Conservation (phyloP, 2,329 filamentous ascomycete species). For the Colletotrichum paranaense region DNA sequence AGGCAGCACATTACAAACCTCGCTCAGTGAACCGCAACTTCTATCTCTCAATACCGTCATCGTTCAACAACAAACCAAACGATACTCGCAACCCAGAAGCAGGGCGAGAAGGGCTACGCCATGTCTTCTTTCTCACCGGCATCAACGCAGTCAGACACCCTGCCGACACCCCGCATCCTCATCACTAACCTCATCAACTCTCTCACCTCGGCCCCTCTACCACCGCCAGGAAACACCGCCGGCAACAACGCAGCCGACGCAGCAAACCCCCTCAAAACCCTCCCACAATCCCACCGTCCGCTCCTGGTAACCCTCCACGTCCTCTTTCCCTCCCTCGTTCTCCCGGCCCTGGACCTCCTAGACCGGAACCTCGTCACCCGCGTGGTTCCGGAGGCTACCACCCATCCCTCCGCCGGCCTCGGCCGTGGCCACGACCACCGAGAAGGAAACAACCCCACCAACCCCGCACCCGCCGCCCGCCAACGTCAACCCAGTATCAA, state of each 20-base stretch:
- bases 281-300: conserved; percentile 56
- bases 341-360: conserved; percentile 88
- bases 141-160: conserved; percentile 25
- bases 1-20: background rate
- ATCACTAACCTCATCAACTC: conserved; percentile 61
- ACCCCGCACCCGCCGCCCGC: conserved; percentile 13
- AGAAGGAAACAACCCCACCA: background rate
- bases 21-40: background rate
- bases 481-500: background rate
- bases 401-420: background rate
- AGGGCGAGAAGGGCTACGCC: background rate
- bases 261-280: conserved; percentile 38
- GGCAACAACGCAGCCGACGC: conserved; percentile 27
- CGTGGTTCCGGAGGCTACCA: conserved; percentile 46
- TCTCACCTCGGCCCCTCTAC: conserved; percentile 47
- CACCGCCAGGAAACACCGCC: background rate
- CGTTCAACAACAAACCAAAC: no score
- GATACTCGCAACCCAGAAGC: no score
- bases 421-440: background rate
- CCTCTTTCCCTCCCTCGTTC: conserved; percentile 82
- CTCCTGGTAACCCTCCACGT: conserved; percentile 85
- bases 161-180: conserved; percentile 55
- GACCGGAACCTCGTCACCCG: conserved; percentile 80
- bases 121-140: background rate
- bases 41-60: background rate